phyloP scores from a whole-genome alignment of 176 grass and related monocot genomes.

The Ananas comosus region DNA sequence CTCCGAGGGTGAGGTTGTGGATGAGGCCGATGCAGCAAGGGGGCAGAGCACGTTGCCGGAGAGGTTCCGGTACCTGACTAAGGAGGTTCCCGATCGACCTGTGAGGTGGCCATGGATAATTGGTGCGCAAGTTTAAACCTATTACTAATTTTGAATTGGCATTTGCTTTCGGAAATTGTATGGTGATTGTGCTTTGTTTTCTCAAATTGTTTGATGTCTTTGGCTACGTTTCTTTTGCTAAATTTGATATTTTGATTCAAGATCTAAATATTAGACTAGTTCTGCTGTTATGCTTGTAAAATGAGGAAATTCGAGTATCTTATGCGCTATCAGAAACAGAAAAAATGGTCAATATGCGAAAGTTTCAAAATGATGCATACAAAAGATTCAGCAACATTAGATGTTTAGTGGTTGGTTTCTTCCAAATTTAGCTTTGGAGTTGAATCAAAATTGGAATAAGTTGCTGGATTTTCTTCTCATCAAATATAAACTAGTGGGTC shows the following conservation, averaged over 20 bases:
- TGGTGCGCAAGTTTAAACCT: constrained; percentile 4
- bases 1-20: background rate
- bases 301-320: background rate
- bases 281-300: background rate
- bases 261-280: background rate
- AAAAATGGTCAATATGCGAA: too few species aligned
- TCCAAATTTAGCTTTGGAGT: too few species aligned
- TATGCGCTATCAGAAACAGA: too few species aligned
- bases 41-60: constrained; percentile 29
- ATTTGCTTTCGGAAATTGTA: background rate
- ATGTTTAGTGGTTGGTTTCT: too few species aligned
- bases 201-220: background rate
- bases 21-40: constrained; percentile 10
- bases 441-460: too few species aligned
- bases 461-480: too few species aligned
- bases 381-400: too few species aligned
- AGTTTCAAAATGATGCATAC: too few species aligned
- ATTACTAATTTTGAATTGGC: background rate
- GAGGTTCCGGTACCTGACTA: constrained; percentile 21
- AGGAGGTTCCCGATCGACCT: constrained; percentile 25
- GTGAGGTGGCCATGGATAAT: constrained; percentile 23
- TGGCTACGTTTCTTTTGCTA: background rate
- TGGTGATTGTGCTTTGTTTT: background rate
- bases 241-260: background rate
- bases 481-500: too few species aligned